Base-by-base conservation (phyloP, 306 rosid species). In the Canavalia ensiformis region DNA sequence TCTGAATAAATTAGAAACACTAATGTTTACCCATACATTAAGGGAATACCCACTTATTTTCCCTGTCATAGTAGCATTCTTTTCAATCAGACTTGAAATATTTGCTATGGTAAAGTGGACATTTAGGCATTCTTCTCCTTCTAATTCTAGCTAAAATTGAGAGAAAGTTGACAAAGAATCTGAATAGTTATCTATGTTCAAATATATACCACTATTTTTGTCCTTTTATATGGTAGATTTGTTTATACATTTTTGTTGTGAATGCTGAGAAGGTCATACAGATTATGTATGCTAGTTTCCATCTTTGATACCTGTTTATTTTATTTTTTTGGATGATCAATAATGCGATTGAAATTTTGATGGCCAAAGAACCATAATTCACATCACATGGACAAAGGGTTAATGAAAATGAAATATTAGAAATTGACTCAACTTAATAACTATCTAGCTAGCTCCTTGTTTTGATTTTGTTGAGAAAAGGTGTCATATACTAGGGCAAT, bases 391-490 rank as follows among this genome's bases (percentile, higher is more conserved):
- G 8, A 47, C 5, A 12, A 35, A 45, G 59, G 47, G 25, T 72
- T 47, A 7, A 66, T 44, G 44, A 42, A 55, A 81, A 25, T 30
- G 28, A 65, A 46, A 35, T 56, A 56, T 39, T 11, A 25, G 28
- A 41, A 47, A 75, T 7, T 44, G 44, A 42, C 68, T 81, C 50
- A 52, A 57, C 35, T 74, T 33, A 35, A 34, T 35, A 63, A 60
- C 2, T 37, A 37, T 37, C 4, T 37, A 37, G 33, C 28, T 12
- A 37, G 33, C 28, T 12, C 18, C 46, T 42, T 37, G 13, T 64
- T 28, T 39, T 8, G 3, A 8, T 8, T 3, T 72, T 55, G 1
- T 34, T 30, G 55, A 25, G 29, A 62, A 49, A 80, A 49, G 64
- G 29, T 71, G 31, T 0, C 3, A 67, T 60, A 44, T 30, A 10